phyloP scores from a whole-genome alignment of 75 land plant species.

The Chamaecyparis obtusa region DNA sequence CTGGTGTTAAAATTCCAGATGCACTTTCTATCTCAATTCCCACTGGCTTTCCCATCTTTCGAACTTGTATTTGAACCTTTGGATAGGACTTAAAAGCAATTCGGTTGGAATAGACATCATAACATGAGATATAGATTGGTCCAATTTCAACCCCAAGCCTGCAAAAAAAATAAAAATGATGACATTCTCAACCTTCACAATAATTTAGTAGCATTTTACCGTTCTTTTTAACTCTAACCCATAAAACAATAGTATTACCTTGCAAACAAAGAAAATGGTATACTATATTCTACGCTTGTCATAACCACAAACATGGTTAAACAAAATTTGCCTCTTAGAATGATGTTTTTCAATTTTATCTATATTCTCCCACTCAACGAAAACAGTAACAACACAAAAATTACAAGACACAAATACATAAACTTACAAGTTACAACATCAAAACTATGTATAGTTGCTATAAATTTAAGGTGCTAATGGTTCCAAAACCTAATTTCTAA shows the following conservation, averaged over 20 bases:
- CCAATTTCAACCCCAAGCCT: slow-evolving; percentile 46
- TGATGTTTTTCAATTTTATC: neutral
- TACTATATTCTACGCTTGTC: neutral
- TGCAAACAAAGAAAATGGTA: neutral
- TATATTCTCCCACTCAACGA: neutral
- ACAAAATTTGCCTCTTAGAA: neutral
- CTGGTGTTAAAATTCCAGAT: neutral
- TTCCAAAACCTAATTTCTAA: neutral
- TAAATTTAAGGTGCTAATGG: neutral
- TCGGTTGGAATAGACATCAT: slow-evolving; percentile 40
- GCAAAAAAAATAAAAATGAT: neutral
- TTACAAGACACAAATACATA: neutral
- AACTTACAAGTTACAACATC: neutral
- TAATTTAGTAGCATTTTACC: neutral
- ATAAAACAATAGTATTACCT: neutral
- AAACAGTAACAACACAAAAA: neutral
- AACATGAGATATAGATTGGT: slow-evolving; percentile 33
- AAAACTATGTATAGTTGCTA: neutral
- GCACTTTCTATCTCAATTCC: neutral
- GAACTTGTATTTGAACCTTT: slow-evolving; percentile 8
- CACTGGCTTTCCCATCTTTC: neutral
- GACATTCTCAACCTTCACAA: neutral
- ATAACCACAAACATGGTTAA: neutral
- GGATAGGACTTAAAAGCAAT: slow-evolving; percentile 31
- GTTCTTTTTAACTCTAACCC: neutral